Base-by-base conservation (phyloP, 31 red algal genomes). In the Odonthalia washingtoniensis region DNA sequence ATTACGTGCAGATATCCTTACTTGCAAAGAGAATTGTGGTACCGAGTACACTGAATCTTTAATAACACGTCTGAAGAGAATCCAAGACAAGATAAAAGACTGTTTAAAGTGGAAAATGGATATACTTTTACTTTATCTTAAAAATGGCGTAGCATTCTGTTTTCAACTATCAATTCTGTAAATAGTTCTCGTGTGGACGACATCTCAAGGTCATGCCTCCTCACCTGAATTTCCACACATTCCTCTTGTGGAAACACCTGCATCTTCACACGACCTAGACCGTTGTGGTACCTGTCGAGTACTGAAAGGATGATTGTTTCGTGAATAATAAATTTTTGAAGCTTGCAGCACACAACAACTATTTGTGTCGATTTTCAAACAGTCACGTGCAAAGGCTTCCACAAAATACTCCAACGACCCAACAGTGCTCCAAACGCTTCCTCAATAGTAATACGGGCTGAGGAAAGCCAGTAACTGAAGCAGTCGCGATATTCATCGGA, bases 361-460 rank as follows among this genome's bases (percentile, higher is more conserved):
- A 77, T 44, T 44, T 44, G 33, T 38, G 18, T 77, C 17, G 73
- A 9, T 32, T 70, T 70, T 34, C 34, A 9, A 70, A 70, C 34
- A 6, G 28, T 9, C 6, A 39, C 26, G 0, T 61, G 24, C 34
- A 70, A 40, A 14, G 80, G 62, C 26, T 61, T 83, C 82, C 67
- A 85, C 5, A 85, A 21, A 31, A 75, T 74, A 36, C 67, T 64
- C 66, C 68, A 85, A 24, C 82, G 27, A 0, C 46, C 66, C 5
- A 85, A 0, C 5, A 85, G 30, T 30, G 40, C 62, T 34, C 61
- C 82, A 75, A 87, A 78, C 12, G 72, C 74, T 43, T 77, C 28
- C 27, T 77, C 84, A 26, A 77, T 66, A 37, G 27, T 30, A 4
- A 65, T 44, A 4, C 52, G 0, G 66, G 84, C 73, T 18, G 49